Base-by-base conservation (phyloP, 768 basidiomycete species). In the Mycena chlorophos region DNA sequence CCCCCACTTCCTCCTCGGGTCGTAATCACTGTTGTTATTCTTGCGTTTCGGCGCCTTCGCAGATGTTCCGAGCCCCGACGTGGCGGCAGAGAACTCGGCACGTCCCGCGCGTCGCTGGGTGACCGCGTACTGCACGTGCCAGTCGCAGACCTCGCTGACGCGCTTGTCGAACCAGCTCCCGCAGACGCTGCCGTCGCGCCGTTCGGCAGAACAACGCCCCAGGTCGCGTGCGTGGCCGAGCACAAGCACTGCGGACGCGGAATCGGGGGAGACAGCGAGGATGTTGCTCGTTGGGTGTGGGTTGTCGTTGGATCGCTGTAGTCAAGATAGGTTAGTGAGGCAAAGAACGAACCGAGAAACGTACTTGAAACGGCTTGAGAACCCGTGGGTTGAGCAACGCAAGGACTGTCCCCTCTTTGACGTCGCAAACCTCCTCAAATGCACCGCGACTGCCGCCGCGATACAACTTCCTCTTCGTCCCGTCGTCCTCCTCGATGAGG, bases 161-260 rank as follows among this genome's bases (percentile, higher is more conserved):
- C 94, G 86, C 61, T 87, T 92, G 72, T 99, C 96, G 48, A 86
- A 91, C 96, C 96, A 98, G 51, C 85, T 81, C 8, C 85, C 85
- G 63, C 97, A 98, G 2, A 77, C 64, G 49, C 87, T 87, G 1
- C 94, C 93, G 55, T 96, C 93, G 50, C 82, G 80, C 66, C 88
- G 90, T 42, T 76, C 65, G 10, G 89, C 94, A 2, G 73, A 75
- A 65, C 97, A 99, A 76, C 86, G 85, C 0, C 94, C 92, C 1
- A 98, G 80, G 68, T 99, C 94, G 25, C 80, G 80, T 13, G 93
- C 80, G n/a, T 86, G 82, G 1, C 97, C 96, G 46, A 99, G 83
- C 30, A 91, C 78, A n/a, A 84, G 82, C 49, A 98, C 87, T 0
- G 91, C 88, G 2, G 83, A 80, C 0, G 85, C 88, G 0, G 86